A percentile compares a stretch with the other conserved stretches of the same genome.
phyloP scores from a whole-genome alignment of 306 rosid genomes.

The Dalbergia cochinchinensis region DNA sequence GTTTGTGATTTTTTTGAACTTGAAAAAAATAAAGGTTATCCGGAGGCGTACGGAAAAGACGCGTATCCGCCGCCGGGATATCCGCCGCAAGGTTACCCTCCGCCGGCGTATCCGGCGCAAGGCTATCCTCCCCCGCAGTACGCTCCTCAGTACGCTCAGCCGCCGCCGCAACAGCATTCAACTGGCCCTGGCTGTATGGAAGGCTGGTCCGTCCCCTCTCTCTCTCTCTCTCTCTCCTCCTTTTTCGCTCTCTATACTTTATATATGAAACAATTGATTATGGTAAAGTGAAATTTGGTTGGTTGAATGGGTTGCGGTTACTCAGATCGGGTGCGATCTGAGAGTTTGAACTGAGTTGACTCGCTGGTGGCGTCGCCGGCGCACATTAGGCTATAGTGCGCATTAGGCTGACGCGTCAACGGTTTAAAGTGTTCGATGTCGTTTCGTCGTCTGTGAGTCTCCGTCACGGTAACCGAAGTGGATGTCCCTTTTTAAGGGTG shows the following conservation, averaged over 20 bases:
- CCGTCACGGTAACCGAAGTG: conserved; percentile 32
- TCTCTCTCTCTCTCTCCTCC: too few species aligned
- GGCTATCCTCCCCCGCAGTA: conserved; percentile 79
- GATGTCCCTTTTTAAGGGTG: conserved; percentile 18
- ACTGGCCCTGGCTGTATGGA: conserved; percentile 61
- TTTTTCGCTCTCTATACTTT: background rate
- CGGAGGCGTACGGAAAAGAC: conserved; percentile 76
- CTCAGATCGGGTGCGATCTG: conserved; percentile 54
- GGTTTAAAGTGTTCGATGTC: background rate
- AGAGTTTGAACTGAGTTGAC: conserved; percentile 35
- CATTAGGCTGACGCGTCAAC: background rate
- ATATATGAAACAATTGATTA: background rate
- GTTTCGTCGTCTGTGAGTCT: background rate
- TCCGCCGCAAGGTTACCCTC: conserved; percentile 75
- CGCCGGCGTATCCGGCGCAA: conserved; percentile 80
- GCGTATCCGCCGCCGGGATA: conserved; percentile 82
- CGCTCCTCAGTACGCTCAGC: conserved; percentile 86
- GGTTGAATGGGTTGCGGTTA: background rate
- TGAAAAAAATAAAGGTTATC: conserved; percentile 67
- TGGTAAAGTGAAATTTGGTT: background rate
- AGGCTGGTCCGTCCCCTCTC: conserved; percentile 69
- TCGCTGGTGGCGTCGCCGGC: conserved; percentile 17
- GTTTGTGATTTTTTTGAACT: background rate
- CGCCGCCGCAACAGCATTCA: conserved; percentile 63
- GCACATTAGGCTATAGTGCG: conserved; percentile 1